These are phyloP conservation scores for Iberis pinnata DNA, from an alignment of 345 rosid species.

Conservation along the genomic window DNA sequence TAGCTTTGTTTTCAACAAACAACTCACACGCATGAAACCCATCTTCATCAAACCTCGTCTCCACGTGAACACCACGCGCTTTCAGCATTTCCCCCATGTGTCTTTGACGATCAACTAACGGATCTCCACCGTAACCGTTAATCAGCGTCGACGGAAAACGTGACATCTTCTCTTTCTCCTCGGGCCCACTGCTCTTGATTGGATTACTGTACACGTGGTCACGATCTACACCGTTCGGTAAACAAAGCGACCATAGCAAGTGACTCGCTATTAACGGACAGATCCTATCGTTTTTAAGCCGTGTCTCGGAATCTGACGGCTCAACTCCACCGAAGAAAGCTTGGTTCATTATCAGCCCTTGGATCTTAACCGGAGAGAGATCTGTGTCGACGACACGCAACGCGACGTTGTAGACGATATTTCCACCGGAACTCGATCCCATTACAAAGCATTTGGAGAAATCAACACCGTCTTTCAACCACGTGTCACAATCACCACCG, in stretches of 20 bases:
- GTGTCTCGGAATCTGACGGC: conserved; percentile 54
- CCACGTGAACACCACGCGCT: conserved; percentile 56
- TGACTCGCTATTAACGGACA: conserved; percentile 50
- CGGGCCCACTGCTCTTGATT: conserved; percentile 20
- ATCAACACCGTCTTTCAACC: conserved; percentile 56
- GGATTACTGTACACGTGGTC: conserved; percentile 77
- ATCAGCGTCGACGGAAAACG: conserved; percentile 47
- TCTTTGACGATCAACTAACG: conserved; percentile 60
- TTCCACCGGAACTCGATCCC: conserved; percentile 76
- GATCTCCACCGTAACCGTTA: conserved; percentile 64
- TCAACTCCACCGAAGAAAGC: conserved; percentile 60
- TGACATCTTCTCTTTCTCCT: conserved; percentile 36
- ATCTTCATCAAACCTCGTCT: conserved; percentile 34
- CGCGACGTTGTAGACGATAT: conserved; percentile 59
- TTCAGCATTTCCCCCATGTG: conserved; percentile 44
- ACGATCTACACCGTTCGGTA: conserved; percentile 59
- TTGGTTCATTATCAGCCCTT: conserved; percentile 55
- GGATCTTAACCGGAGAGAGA: conserved; percentile 45
- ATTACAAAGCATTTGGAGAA: conserved; percentile 50
- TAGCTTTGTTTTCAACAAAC: conserved; percentile 43
- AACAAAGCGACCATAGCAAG: conserved; percentile 57
- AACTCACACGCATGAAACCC: conserved; percentile 70
- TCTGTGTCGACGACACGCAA: conserved; percentile 41
- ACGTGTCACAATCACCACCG: conserved; percentile 50
- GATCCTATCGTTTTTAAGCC: conserved; percentile 40